These are phyloP conservation scores for Diplodia seriata DNA, from an alignment of 2,329 filamentous ascomycete genomes.

Conservation along the genomic window DNA sequence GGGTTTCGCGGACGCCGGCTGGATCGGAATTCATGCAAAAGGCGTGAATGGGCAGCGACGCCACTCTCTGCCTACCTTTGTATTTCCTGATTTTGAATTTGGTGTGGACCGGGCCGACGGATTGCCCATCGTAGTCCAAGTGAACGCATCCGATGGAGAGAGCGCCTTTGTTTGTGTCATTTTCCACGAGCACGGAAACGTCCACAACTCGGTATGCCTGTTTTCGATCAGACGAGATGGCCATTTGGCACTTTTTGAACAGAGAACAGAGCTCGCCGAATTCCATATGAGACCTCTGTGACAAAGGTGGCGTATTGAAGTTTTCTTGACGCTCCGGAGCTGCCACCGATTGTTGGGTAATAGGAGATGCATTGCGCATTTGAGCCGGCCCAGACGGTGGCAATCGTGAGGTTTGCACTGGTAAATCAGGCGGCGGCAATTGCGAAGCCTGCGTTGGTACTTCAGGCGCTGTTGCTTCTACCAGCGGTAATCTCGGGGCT, in stretches of 20 bases:
- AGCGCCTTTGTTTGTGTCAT: neutral
- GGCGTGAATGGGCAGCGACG: slow-evolving; percentile 40
- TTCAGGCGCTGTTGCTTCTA: too few species aligned
- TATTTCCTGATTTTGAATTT: slow-evolving; percentile 39
- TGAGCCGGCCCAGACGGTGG: too few species aligned
- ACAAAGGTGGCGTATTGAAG: neutral
- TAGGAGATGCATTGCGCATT: neutral
- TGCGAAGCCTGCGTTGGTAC: too few species aligned
- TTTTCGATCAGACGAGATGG: slow-evolving; percentile 34
- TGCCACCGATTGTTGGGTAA: neutral
- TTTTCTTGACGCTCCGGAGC: neutral
- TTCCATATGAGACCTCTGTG: slow-evolving; percentile 7
- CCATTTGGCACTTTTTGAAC: slow-evolving; percentile 37
- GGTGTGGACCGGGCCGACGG: slow-evolving; percentile 39
- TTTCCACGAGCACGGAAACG: slow-evolving; percentile 33
- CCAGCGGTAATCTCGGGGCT: too few species aligned
- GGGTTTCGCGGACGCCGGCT: neutral
- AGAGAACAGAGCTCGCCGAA: slow-evolving; percentile 41
- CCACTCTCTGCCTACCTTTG: slow-evolving; percentile 39
- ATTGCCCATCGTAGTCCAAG: slow-evolving; percentile 45
- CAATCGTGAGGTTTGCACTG: too few species aligned
- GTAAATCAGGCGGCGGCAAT: too few species aligned
- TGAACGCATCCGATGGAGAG: slow-evolving; percentile 35
- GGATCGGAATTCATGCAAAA: slow-evolving; percentile 33
- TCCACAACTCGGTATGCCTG: slow-evolving; percentile 39